Base-by-base conservation (phyloP, 208 protist species). In the Trypanosoma cruzi region DNA sequence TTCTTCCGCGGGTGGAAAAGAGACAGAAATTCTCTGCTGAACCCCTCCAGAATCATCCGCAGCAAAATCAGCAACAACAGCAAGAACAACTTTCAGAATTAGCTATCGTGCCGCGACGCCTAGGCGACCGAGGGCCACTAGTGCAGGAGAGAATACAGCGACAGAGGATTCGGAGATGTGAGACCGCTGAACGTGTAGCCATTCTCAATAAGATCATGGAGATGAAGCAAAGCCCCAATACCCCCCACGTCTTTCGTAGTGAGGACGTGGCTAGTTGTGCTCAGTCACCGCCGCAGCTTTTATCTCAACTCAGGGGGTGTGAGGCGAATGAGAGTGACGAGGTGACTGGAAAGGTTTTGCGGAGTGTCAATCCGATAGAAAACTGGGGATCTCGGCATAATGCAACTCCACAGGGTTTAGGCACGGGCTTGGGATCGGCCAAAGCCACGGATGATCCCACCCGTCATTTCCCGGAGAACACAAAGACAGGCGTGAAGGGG, bases 151-250 rank as follows among this genome's bases (percentile, higher is more conserved):
- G 48, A 48, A 31, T 3, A 14, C 28, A 34, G 24, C 6, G 53
- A 11, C 29, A 52, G 29, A 58, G 26, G 26, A 3, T 68, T 32
- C 36, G 46, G 14, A 28, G 36, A 50, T 1, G 5, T 52, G 64
- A 68, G 46, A 52, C 24, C 14, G 37, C 36, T 22, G 64, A 60
- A 8, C 64, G 52, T 60, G 64, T 52, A 32, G 34, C 22, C 7
- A 48, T 68, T 34, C 52, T 68, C 29, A 60, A 68, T 31, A 2
- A 29, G 8, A 68, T 68, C 46, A 42, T 68, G 32, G 36, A 68
- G 11, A 20, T 36, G 16, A 29, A 60, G 53, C 64, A 68, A 48
- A 60, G 4, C 53, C 36, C 60, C n/a, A 68, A 60, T 52, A 29
- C 28, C 3, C 31, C 10, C 4, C 22, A 8, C 32, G 31, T 4